Evolutionary conservation across 345 rosid species (phyloP).

Genomic region (Garcia nutans): DNA sequence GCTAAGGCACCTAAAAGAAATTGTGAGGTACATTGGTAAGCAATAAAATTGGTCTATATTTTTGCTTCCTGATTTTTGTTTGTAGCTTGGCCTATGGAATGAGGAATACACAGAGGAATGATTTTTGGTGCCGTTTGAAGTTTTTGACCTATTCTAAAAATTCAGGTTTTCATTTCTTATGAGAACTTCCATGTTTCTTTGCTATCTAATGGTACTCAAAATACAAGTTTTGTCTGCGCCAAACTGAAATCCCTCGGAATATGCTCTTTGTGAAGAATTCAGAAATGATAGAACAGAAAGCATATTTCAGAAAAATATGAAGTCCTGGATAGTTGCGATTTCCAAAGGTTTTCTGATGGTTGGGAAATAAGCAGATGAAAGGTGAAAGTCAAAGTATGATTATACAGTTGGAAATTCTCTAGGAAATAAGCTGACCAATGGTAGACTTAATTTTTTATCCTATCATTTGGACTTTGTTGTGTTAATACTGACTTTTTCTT

Average conservation of each 20-base stretch:
- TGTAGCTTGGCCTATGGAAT: not conserved
- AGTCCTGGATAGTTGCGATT: not conserved
- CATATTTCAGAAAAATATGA: not conserved
- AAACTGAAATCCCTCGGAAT: not conserved
- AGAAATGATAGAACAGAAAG: not conserved
- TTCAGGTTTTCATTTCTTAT: not conserved
- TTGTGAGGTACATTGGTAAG: not conserved
- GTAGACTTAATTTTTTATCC: not conserved
- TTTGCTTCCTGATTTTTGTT: not conserved
- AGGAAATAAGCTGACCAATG: not conserved
- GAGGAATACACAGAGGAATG: not conserved
- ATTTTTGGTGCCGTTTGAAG: not conserved
- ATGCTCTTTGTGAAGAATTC: not conserved
- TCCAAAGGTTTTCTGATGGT: too few relatives aligned
- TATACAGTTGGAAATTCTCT: not conserved
- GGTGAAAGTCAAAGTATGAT: not conserved
- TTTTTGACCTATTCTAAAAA: not conserved
- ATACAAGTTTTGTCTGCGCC: not conserved
- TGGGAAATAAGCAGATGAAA: not conserved
- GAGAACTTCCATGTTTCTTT: not conserved
- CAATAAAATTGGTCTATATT: not conserved
- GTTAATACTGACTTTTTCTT: not conserved
- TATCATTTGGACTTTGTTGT: conserved; percentile 3
- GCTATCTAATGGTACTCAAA: not conserved
- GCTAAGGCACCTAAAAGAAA: not conserved